Conservation (phyloP, 371 early-diverging fungal genomes). For the Smittium mucronatum region DNA sequence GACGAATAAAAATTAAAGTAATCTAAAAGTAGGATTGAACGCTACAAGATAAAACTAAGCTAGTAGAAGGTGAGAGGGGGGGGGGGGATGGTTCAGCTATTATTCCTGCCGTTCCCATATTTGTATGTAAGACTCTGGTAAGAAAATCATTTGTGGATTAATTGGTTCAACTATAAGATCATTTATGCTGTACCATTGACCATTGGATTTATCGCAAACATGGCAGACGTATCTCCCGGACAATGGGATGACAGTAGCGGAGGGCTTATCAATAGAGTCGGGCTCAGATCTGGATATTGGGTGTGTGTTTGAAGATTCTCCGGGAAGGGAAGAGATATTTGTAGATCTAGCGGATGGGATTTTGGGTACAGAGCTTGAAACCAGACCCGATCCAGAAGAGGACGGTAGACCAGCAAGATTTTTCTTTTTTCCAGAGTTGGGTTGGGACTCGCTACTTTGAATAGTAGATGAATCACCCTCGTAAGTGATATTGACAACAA, state of each 20-base stretch:
- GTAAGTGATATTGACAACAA: slow-evolving; percentile 85
- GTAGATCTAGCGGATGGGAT: neutral
- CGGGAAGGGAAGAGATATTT: neutral
- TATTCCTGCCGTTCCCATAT: slow-evolving; percentile 36
- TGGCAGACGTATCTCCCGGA: slow-evolving; percentile 58
- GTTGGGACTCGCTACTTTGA: neutral
- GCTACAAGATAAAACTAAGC: too few species aligned
- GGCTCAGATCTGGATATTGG: neutral
- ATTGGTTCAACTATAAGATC: slow-evolving; percentile 88
- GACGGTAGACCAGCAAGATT: neutral
- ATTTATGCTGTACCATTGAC: slow-evolving; percentile 90
- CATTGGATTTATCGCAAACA: slow-evolving; percentile 59
- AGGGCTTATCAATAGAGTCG: neutral
- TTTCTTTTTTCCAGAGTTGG: neutral
- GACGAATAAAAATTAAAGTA: too few species aligned
- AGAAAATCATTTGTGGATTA: slow-evolving; percentile 85
- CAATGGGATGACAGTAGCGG: slow-evolving; percentile 2
- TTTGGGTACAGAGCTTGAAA: neutral
- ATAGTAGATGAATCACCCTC: slow-evolving; percentile 55
- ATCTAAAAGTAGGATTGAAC: too few species aligned
- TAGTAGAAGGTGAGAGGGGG: neutral
- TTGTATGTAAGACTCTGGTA: slow-evolving; percentile 89
- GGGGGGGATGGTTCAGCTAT: neutral
- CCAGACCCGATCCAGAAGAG: neutral
- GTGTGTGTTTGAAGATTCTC: neutral